Base-by-base conservation (phyloP, 768 basidiomycete species). In the Trametes villosa region DNA sequence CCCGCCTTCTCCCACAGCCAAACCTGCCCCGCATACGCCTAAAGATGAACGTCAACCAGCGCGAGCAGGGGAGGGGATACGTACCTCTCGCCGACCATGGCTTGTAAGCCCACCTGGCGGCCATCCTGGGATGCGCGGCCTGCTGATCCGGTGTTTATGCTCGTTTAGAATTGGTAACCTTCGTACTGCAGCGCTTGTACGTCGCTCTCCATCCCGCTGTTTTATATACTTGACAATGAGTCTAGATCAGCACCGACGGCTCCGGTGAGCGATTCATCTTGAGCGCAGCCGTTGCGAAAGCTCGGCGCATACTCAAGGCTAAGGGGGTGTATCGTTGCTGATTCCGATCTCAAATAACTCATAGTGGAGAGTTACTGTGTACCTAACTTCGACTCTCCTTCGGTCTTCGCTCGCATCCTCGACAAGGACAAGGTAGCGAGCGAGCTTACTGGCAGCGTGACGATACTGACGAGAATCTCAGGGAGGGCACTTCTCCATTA, bases 351-450 rank as follows among this genome's bases (percentile, higher is more conserved):
- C 8, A 34, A 34, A 15, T 44, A 44, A 24, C 42, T 58, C 41
- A 24, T 58, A 93, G 91, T 96, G 64, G 95, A 96, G 73, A 92
- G 89, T 63, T 95, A 94, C 73, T 97, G 95, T 68, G 83, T 96
- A 27, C 94, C 94, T 1, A 81, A 95, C 77, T 96, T 97, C 71
- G 95, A 97, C 74, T 95, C 93, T 1, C 95, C 95, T 4, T 94
- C 91, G 18, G 81, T 96, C 49, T 96, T 96, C 65, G 94, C 94
- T 8, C 85, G 94, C 9, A 92, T 94, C 66, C 81, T 94, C 7
- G 92, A 94, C 78, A 92, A 92, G 68, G 77, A 92, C 72, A 92
- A 91, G 74, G 82, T 78, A 17, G 62, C 24, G 29, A 42, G 40
- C 22, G 33, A 22, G 33, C 8, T 7, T 17, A n/a, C 42, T 15